A percentile compares a stretch with the other conserved stretches of the same genome.
These are phyloP conservation scores for Talaromyces sp. DNA, from an alignment of 2,329 filamentous ascomycete genomes.

Conservation along the genomic window DNA sequence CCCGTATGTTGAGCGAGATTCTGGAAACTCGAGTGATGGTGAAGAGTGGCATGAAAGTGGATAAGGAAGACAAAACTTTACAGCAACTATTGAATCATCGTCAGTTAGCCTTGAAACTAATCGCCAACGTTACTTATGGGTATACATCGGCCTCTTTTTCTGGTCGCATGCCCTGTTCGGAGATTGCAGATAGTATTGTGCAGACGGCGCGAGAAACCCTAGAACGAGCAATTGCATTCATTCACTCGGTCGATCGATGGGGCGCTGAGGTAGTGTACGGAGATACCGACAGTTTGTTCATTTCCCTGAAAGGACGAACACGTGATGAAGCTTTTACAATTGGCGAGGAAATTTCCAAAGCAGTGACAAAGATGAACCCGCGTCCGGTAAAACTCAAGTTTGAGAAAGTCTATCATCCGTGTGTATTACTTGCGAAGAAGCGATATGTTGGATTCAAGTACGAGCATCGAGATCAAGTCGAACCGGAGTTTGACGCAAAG, in stretches of 20 bases:
- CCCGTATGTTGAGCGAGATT: constrained; percentile 95
- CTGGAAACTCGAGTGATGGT: constrained; percentile 97
- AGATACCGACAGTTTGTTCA: constrained; percentile 92
- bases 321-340: constrained; percentile 87
- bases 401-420: constrained; percentile 97
- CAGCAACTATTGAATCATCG: constrained; percentile 89
- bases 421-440: constrained; percentile 91
- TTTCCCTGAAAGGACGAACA: constrained; percentile 83
- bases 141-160: constrained; percentile 97
- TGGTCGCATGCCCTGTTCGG: constrained; percentile 94
- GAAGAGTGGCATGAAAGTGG: constrained; percentile 91
- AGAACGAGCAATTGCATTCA: constrained; percentile 87
- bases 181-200: constrained; percentile 97
- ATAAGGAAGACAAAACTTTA: constrained; percentile 81
- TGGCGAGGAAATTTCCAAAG: constrained; percentile 84
- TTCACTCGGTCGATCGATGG: constrained; percentile 85
- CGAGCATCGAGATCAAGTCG: constrained; percentile 70
- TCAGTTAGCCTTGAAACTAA: constrained; percentile 88
- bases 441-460: constrained; percentile 98
- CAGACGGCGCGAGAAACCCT: constrained; percentile 93
- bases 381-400: constrained; percentile 94
- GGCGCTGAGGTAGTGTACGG: constrained; percentile 96
- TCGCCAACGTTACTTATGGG: constrained; percentile 98
- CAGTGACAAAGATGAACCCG: constrained; percentile 86
- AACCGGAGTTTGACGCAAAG: constrained; percentile 94